Base-by-base conservation (phyloP, 176 grass and related monocot species). In the Rhynchospora breviuscula region DNA sequence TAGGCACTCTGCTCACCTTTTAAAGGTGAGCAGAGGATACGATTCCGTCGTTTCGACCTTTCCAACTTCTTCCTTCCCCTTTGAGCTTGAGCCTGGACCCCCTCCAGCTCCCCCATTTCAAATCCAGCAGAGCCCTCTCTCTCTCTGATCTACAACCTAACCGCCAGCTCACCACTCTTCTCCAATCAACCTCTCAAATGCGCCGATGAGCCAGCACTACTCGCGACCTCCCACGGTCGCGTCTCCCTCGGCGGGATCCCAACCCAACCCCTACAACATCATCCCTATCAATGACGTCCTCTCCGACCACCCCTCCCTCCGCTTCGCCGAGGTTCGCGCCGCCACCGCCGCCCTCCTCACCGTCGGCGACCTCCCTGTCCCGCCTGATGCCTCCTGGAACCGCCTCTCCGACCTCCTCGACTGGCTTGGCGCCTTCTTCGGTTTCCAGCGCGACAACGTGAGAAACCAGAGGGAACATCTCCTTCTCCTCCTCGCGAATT, bases 391-490 rank as follows among this genome's bases (percentile, higher is more conserved):
- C 56, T 63, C 49, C 19, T 92, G 95, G 95, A 83, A 85, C 84
- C 88, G 54, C 54, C 86, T 73, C 71, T 88, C 86, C 69, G 94
- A 97, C 90, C 81, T 94, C 77, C 89, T 97, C 80, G 95, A 94
- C 86, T 97, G 95, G 95, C 89, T 97, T 15, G 90, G 95, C 60
- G 64, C 83, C 61, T 97, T 91, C 90, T 97, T 97, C 78, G 92
- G 95, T 53, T 97, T 97, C 89, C 95, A 97, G 92, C 87, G 89
- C 0, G 95, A 97, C 86, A 97, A 87, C 89, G 92, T 97, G 59
- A 67, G 95, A 17, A 97, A 97, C 87, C 95, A 98, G 89, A 92
- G 95, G 52, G 95, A 98, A 89, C 92, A 98, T 81, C 87, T 98
- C 19, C 92, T 98, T 47, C 92, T 98, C 71, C 95, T 98, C 54